Conservation (phyloP, 2,329 filamentous ascomycete species). For the Scolecobasidium constrictum region DNA sequence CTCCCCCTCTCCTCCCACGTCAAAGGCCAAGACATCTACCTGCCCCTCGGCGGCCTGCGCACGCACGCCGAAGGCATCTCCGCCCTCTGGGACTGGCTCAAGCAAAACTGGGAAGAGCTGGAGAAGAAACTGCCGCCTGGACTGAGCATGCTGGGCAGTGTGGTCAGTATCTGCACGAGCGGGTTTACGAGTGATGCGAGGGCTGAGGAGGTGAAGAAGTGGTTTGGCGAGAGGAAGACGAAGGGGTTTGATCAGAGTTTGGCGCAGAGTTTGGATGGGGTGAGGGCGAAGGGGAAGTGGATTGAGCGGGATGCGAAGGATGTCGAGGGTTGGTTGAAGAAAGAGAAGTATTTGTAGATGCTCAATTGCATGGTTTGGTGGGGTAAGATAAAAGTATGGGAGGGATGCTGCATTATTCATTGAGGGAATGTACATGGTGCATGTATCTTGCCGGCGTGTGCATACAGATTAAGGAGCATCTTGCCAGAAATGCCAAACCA, state of each 20-base stretch:
- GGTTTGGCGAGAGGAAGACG: constrained; percentile 73
- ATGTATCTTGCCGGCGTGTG: no score
- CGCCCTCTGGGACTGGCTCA: constrained; percentile 74
- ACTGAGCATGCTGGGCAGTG: constrained; percentile 71
- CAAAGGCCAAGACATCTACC: constrained; percentile 90
- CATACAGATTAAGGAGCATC: no score
- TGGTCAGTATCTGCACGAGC: constrained; percentile 72
- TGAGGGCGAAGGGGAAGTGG: constrained; percentile 78
- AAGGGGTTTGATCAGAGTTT: constrained; percentile 81
- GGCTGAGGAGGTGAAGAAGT: constrained; percentile 62
- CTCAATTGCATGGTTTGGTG: background rate
- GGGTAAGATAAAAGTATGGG: no score
- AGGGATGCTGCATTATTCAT: no score
- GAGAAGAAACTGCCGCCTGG: constrained; percentile 75
- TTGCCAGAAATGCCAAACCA: no score
- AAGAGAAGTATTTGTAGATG: constrained; percentile 45
- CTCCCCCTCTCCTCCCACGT: constrained; percentile 70
- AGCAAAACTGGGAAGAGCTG: constrained; percentile 77
- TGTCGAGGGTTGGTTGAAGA: constrained; percentile 61
- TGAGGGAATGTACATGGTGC: no score
- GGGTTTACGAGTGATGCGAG: constrained; percentile 72
- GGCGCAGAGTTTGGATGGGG: constrained; percentile 78
- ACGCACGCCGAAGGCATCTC: constrained; percentile 67
- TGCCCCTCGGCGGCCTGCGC: constrained; percentile 71
- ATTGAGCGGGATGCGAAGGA: constrained; percentile 64